Evolutionary conservation across 805 yeast genomes (phyloP), one percentile per base, ranked within the genome.

Genomic region (Schizosaccharomyces lindneri): DNA sequence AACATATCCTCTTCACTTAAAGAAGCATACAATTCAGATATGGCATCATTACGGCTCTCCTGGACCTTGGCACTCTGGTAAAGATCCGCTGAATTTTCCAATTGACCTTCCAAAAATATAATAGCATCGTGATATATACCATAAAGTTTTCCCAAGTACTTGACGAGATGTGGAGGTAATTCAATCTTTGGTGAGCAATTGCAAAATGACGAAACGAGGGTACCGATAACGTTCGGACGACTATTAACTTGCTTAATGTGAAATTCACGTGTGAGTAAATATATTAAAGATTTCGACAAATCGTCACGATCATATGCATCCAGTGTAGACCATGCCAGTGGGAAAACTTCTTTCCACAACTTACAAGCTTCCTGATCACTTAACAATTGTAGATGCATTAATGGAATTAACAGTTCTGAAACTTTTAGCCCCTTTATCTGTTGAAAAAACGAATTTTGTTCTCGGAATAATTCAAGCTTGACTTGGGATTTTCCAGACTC

Each of bases 1-100:
- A 90, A 93, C 89, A 90, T 86, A 68, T 93, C 98, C 62, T 87
- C 95, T 67, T 93, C 98, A 66, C 87, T 94, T 61, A 93, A 73
- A 6, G 84, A 81, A 4, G 95, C 83, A 68, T 90, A 93, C 71
- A 90, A 74, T 72, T 94, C 97, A 43, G 88, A 81, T 57, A 93
- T 72, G 0, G 98, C 95, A 72, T 94, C 97, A 64, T 84, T 83
- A 62, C 86, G 87, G 2, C 89, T 83, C 63, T 89, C 97, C 29
- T 83, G 78, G 15, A 90, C 86, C 63, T 83, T 83, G 11, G 81
- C 76, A 66, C 83, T 57, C n/a, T 43, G 39, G 32, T 51, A 21
- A 21, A 51, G 19, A 29, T 51, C 57, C 63, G 82, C 83, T 11
- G 81, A 76, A 66, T 57, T 83, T 27, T 76, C 73, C 15, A 75